Evolutionary conservation across 306 rosid species (phyloP).

Genomic region (Rosa lucieae): DNA sequence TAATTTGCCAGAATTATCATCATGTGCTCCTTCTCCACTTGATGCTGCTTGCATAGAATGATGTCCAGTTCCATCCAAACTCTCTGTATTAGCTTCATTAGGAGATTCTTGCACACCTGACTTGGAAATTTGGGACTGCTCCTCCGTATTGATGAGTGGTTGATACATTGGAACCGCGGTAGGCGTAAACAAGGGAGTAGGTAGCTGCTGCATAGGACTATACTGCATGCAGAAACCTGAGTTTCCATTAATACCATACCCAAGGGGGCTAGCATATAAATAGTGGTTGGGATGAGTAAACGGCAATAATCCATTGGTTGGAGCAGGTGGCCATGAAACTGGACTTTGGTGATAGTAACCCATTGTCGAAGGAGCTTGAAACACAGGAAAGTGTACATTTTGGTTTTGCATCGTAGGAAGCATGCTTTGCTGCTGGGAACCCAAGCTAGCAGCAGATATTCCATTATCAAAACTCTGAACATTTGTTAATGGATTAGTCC

Average conservation of each 20-base stretch:
- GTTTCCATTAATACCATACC: constrained; percentile 75
- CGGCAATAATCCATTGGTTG: constrained; percentile 63
- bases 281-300: constrained; percentile 70
- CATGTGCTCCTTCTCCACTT: constrained; percentile 39
- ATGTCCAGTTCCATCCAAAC: constrained; percentile 38
- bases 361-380: constrained; percentile 71
- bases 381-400: constrained; percentile 66
- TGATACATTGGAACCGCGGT: constrained; percentile 66
- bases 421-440: constrained; percentile 61
- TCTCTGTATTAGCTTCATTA: constrained; percentile 44
- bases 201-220: constrained; percentile 70
- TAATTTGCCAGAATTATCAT: constrained; percentile 47
- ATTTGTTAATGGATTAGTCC: constrained; percentile 33
- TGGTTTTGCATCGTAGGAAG: constrained; percentile 55
- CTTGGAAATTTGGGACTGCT: constrained; percentile 37
- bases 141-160: constrained; percentile 54
- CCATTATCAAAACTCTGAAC: constrained; percentile 48
- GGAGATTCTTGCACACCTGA: constrained; percentile 44
- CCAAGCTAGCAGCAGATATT: constrained; percentile 48
- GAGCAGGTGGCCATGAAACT: constrained; percentile 81
- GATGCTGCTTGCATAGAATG: constrained; percentile 37
- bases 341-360: constrained; percentile 85
- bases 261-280: constrained; percentile 71
- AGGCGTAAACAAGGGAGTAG: constrained; percentile 60
- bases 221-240: constrained; percentile 81